Conservation (phyloP, 371 early-diverging fungal genomes). For the Thermomucor indicae-seudaticae region DNA sequence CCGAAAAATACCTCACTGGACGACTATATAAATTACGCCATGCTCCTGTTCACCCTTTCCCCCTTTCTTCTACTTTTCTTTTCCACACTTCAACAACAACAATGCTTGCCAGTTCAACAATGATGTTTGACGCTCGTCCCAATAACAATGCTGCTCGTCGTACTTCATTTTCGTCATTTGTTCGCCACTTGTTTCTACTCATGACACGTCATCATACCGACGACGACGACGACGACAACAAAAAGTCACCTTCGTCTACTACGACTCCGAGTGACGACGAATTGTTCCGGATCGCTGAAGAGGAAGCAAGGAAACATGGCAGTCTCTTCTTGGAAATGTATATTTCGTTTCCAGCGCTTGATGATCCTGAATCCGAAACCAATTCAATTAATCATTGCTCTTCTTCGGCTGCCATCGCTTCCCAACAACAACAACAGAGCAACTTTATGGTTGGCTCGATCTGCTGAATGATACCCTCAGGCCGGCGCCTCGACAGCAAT, state of each 20-base stretch:
- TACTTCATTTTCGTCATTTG: conserved; percentile 12
- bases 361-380: conserved; percentile 14
- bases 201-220: conserved; percentile 7
- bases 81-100: not conserved
- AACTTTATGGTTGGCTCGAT: too few species aligned
- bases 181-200: conserved; percentile 12
- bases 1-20: too few species aligned
- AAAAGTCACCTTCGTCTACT: not conserved
- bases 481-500: too few species aligned
- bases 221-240: conserved; percentile 2
- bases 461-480: too few species aligned
- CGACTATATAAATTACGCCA: too few species aligned
- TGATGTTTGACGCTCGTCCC: conserved; percentile 5
- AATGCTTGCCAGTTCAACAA: conserved; percentile 9
- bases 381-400: conserved; percentile 8
- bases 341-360: conserved; percentile 18
- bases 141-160: not conserved
- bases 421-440: too few species aligned
- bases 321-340: conserved; percentile 16
- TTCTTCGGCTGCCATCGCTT: too few species aligned
- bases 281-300: not conserved
- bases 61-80: conserved; percentile 1
- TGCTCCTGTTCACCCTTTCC: conserved; percentile 1
- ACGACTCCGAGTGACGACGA: not conserved
- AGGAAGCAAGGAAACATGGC: not conserved